Percentiles rank a stretch among this genome's conserved stretches.
Evolutionary conservation across 768 basidiomycete species (phyloP).

Genomic region (Neoboletus magnificus): DNA sequence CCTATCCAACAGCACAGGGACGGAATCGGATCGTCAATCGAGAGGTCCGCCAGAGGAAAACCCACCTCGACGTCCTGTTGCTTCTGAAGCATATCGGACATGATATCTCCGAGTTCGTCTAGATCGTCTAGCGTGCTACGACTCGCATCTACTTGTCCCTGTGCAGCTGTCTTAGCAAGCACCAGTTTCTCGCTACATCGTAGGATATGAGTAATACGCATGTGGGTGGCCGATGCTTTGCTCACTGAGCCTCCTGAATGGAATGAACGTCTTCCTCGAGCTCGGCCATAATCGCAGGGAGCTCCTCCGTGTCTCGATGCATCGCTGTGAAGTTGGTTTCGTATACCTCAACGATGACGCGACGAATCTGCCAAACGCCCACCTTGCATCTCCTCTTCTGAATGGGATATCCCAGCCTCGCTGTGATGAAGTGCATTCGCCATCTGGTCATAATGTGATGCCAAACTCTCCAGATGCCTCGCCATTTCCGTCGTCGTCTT

Average conservation of each 20-base stretch:
- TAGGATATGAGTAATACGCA: constrained; percentile 1
- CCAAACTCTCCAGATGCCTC: constrained; percentile 62
- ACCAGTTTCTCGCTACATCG: constrained; percentile 50
- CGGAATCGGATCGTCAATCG: neutral
- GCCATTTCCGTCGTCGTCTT: constrained; percentile 65
- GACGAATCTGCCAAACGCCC: neutral
- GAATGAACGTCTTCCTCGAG: constrained; percentile 55
- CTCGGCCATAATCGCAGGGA: constrained; percentile 71
- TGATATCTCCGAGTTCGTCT: constrained; percentile 75
- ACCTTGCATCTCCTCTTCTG: constrained; percentile 71
- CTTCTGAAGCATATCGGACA: constrained; percentile 69
- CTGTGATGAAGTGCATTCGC: constrained; percentile 59
- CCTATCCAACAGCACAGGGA: too few species aligned
- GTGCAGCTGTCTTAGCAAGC: constrained; percentile 40
- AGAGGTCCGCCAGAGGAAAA: neutral
- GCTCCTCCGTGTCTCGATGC: constrained; percentile 76
- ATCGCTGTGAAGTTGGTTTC: constrained; percentile 48
- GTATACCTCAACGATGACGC: neutral
- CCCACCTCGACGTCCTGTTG: constrained; percentile 69
- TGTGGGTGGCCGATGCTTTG: neutral
- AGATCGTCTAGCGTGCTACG: constrained; percentile 55
- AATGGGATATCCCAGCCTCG: constrained; percentile 65
- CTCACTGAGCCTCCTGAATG: constrained; percentile 60
- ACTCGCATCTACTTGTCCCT: constrained; percentile 50
- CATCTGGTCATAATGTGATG: constrained; percentile 78